Evolutionary conservation across 2,329 filamentous ascomycete genomes (phyloP).

Genomic region (Sphaerulina populicola): DNA sequence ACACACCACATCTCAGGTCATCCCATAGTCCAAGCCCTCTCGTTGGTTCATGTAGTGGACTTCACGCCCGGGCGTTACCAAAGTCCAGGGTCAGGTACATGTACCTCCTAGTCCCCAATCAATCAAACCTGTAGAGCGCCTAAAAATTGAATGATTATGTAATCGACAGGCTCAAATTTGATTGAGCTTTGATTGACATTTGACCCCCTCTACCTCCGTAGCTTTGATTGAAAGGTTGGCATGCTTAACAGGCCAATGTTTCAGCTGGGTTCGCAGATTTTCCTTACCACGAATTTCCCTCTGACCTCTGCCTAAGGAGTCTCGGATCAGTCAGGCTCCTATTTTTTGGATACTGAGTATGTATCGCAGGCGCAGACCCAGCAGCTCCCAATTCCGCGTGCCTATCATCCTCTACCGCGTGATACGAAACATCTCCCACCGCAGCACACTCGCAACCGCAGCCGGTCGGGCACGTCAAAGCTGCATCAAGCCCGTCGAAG

Average conservation of each 20-base stretch:
- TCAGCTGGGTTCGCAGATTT: background rate
- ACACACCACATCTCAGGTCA: too few relatives aligned
- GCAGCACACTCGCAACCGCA: constrained; percentile 28
- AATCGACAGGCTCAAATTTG: too few relatives aligned
- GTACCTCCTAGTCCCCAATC: too few relatives aligned
- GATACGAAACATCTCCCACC: constrained; percentile 10
- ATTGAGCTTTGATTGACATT: too few relatives aligned
- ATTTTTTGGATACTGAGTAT: constrained; percentile 16
- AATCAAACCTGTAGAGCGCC: too few relatives aligned
- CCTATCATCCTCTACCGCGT: constrained; percentile 2
- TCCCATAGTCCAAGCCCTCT: too few relatives aligned
- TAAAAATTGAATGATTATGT: too few relatives aligned
- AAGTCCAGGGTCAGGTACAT: too few relatives aligned
- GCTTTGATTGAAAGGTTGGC: too few relatives aligned
- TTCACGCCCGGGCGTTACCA: too few relatives aligned
- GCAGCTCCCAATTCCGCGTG: background rate
- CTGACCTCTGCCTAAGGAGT: constrained; percentile 21
- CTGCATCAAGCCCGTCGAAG: constrained; percentile 7
- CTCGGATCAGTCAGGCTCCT: constrained; percentile 25
- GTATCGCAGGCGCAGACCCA: background rate
- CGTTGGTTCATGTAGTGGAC: too few relatives aligned
- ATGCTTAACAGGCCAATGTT: background rate
- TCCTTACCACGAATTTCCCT: constrained; percentile 14
- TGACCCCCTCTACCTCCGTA: too few relatives aligned
- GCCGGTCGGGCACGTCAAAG: constrained; percentile 27